Evolutionary conservation across 2,329 filamentous ascomycete genomes (phyloP), one percentile per base, ranked within the genome.

Genomic region (Pseudovirgaria hyperparasitica): DNA sequence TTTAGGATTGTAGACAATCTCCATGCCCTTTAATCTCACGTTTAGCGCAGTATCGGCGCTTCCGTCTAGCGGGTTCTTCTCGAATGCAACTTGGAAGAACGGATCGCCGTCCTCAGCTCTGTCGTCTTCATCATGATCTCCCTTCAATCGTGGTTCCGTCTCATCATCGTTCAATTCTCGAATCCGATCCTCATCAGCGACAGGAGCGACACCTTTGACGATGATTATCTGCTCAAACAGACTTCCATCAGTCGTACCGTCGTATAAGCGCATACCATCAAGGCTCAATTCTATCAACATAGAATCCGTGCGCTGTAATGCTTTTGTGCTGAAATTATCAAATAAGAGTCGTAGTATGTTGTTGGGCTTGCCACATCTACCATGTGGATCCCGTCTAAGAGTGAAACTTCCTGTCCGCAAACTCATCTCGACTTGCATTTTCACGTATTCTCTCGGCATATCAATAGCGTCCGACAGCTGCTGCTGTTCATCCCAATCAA

Each of bases 401-500:
- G 90, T 96, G 46, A 99, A 96, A 55, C 87, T 94, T 32, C 90
- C 90, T 1, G 87, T 93, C 36, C 82, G 80, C n/a, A 99, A 72
- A 29, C 82, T 87, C 26, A 90, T 78, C 48, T 96, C 85, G 25
- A 98, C 63, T 48, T 94, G 82, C 52, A 96, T 66, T 55, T 96
- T 94, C 44, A 98, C 68, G 7, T 84, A 84, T 41, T 99, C 90
- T 28, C 82, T 73, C 0, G 92, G 92, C 17, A 85, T 65, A 41
- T 98, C 90, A 4, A 99, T 76, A 22, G 80, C 77, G 39, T 93
- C 85, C 0, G 84, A 68, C 20, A 98, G 67, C 2, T 80, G 82
- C 33, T 86, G 76, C 62, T 94, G 96, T 55, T 99, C 90, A 36
- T 98, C 82, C 76, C 87, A 99, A 44, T 96, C 90, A 43, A 99